Percentiles rank a stretch among this genome's conserved stretches.
Evolutionary conservation across 2,329 filamentous ascomycete genomes (phyloP).

Genomic region (Pyrenophora seminiperda): DNA sequence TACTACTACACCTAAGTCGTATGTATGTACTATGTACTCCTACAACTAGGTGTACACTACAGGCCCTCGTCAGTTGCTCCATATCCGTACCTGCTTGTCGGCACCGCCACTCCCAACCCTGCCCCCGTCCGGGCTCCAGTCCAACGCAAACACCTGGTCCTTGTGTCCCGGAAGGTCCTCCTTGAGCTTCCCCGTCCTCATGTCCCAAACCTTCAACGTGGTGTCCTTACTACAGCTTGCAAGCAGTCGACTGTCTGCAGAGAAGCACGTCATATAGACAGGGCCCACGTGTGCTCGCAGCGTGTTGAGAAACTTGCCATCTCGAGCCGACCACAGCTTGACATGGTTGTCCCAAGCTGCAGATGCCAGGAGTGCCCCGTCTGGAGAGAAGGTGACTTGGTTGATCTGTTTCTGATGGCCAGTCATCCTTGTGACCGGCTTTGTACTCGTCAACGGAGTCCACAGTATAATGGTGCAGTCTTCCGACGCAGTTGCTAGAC

Average conservation of each 20-base stretch:
- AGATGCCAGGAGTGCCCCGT: slow-evolving; percentile 84
- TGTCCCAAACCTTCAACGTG: slow-evolving; percentile 93
- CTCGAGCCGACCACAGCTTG: slow-evolving; percentile 84
- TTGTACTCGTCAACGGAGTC: slow-evolving; percentile 76
- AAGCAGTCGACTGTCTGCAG: slow-evolving; percentile 84
- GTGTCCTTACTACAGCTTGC: slow-evolving; percentile 91
- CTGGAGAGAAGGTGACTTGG: slow-evolving; percentile 91
- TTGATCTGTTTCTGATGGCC: slow-evolving; percentile 98
- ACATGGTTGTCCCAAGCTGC: slow-evolving; percentile 93
- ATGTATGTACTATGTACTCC: too few species aligned
- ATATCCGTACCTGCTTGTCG: slow-evolving; percentile 76
- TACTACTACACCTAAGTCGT: too few species aligned
- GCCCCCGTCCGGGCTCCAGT: slow-evolving; percentile 91
- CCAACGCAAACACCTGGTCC: slow-evolving; percentile 91
- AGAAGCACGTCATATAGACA: slow-evolving; percentile 92
- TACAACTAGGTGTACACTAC: too few species aligned
- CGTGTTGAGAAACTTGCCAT: slow-evolving; percentile 79
- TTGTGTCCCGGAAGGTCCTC: slow-evolving; percentile 86
- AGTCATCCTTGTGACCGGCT: slow-evolving; percentile 85
- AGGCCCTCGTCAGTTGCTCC: slow-evolving; percentile 58
- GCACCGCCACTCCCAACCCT: slow-evolving; percentile 90
- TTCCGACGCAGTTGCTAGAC: slow-evolving; percentile 87
- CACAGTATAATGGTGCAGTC: slow-evolving; percentile 97
- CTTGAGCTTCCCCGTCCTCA: slow-evolving; percentile 79
- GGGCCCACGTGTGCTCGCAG: slow-evolving; percentile 87